phyloP scores from a whole-genome alignment of 108 stramenopile species.

The Fragilaria crotonensis region DNA sequence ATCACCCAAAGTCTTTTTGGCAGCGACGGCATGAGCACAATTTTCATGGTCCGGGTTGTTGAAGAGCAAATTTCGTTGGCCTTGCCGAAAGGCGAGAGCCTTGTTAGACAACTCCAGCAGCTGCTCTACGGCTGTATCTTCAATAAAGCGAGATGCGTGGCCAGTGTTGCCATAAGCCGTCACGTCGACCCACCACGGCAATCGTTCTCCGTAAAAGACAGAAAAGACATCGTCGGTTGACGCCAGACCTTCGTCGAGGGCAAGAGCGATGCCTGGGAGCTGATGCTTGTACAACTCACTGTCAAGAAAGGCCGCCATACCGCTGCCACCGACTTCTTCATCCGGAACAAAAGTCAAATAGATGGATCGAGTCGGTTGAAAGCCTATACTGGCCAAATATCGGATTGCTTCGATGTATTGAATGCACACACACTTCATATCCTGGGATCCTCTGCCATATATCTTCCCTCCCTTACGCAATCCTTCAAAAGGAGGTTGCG shows the following conservation, averaged over 20 bases:
- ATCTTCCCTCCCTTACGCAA: slow-evolving; percentile 72
- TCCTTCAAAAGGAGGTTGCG: slow-evolving; percentile 77
- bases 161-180: slow-evolving; percentile 88
- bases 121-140: slow-evolving; percentile 90
- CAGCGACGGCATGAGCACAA: slow-evolving; percentile 68
- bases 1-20: slow-evolving; percentile 80
- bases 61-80: slow-evolving; percentile 74
- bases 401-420: slow-evolving; percentile 90
- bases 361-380: slow-evolving; percentile 44
- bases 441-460: slow-evolving; percentile 92
- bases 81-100: slow-evolving; percentile 80
- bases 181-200: slow-evolving; percentile 87
- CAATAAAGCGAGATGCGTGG: slow-evolving; percentile 93
- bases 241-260: slow-evolving; percentile 87
- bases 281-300: slow-evolving; percentile 35
- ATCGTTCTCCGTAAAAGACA: slow-evolving; percentile 94
- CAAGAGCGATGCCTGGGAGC: slow-evolving; percentile 61
- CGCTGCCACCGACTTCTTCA: slow-evolving; percentile 79
- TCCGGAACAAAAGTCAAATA: slow-evolving; percentile 71
- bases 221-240: slow-evolving; percentile 68
- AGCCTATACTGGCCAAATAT: slow-evolving; percentile 20
- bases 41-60: slow-evolving; percentile 50
- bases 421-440: slow-evolving; percentile 96
- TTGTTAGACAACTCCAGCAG: slow-evolving; percentile 74
- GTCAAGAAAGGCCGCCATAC: slow-evolving; percentile 81